A percentile compares a stretch with the other conserved stretches of the same genome.
phyloP scores from a whole-genome alignment of 441 rosid species.

The Pelargonium fulgidum region DNA sequence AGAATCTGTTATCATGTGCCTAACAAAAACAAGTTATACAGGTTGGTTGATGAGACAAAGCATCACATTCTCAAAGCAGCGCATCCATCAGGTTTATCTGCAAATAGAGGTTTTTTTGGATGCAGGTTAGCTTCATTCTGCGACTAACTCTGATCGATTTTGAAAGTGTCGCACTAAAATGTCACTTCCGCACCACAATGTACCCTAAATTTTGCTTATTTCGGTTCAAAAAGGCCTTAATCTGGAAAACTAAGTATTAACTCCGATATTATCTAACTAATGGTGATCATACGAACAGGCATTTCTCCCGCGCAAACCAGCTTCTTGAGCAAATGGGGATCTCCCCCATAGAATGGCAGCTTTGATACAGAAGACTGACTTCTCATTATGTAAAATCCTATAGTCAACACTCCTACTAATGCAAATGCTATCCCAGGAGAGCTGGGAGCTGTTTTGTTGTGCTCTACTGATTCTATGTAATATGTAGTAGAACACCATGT shows the following conservation, averaged over 20 bases:
- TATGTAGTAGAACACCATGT: no score
- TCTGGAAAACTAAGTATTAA: neutral
- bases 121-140: constrained; percentile 59
- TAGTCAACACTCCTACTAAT: no score
- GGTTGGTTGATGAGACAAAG: constrained; percentile 75
- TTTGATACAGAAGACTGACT: constrained; percentile 30
- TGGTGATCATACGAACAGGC: constrained; percentile 40
- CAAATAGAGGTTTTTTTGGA: constrained; percentile 87
- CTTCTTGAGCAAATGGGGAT: constrained; percentile 56
- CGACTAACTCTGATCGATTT: neutral
- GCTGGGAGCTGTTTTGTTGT: no score
- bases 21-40: constrained; percentile 20
- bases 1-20: neutral
- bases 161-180: constrained; percentile 1
- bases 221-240: neutral
- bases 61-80: constrained; percentile 93
- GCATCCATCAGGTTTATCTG: constrained; percentile 98
- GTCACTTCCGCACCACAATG: neutral
- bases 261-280: no score
- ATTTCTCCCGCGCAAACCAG: constrained; percentile 76
- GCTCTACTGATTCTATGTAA: no score
- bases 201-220: neutral
- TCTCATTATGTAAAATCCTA: neutral
- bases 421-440: no score
- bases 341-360: constrained; percentile 74